Conservation (phyloP, 1,139 yeast species). For the Sugiyamaella paludigena region DNA sequence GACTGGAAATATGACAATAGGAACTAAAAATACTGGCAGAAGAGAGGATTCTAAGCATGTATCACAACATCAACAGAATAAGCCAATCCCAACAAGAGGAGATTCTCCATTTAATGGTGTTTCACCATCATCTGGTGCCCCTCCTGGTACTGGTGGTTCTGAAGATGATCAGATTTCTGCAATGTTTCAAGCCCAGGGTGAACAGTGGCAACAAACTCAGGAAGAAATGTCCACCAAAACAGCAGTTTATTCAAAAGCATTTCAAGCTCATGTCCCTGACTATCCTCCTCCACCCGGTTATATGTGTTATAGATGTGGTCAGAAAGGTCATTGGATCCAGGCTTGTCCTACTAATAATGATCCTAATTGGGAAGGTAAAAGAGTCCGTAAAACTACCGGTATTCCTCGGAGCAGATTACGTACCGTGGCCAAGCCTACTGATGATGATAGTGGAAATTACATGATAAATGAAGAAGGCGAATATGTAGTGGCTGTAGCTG, state of each 20-base stretch:
- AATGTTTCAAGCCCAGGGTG: slow-evolving; percentile 91
- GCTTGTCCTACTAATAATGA: slow-evolving; percentile 94
- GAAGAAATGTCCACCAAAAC: slow-evolving; percentile 67
- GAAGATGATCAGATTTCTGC: slow-evolving; percentile 87
- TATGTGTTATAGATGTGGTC: slow-evolving; percentile 94
- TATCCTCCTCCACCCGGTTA: slow-evolving; percentile 94
- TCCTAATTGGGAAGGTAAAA: slow-evolving; percentile 89
- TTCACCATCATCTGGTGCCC: slow-evolving; percentile 27
- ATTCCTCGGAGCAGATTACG: slow-evolving; percentile 91
- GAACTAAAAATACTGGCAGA: slow-evolving; percentile 30
- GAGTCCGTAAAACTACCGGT: slow-evolving; percentile 93
- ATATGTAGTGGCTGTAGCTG: slow-evolving; percentile 93
- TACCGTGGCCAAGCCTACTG: slow-evolving; percentile 66
- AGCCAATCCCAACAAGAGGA: slow-evolving; percentile 13
- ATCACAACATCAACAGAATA: slow-evolving; percentile 9
- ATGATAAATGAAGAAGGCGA: slow-evolving; percentile 94
- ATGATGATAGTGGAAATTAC: slow-evolving; percentile 62
- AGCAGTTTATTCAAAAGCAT: slow-evolving; percentile 36
- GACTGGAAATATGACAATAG: slow-evolving; percentile 49
- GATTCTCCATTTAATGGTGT: slow-evolving; percentile 21
- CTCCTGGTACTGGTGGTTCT: slow-evolving; percentile 40
- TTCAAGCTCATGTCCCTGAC: slow-evolving; percentile 44
- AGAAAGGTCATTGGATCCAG: slow-evolving; percentile 93
- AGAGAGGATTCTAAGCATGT: slow-evolving; percentile 28
- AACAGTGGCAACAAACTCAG: slow-evolving; percentile 93